These are phyloP conservation scores for Rhynchosporium agropyri DNA, from an alignment of 2,329 filamentous ascomycete genomes.

Conservation along the genomic window DNA sequence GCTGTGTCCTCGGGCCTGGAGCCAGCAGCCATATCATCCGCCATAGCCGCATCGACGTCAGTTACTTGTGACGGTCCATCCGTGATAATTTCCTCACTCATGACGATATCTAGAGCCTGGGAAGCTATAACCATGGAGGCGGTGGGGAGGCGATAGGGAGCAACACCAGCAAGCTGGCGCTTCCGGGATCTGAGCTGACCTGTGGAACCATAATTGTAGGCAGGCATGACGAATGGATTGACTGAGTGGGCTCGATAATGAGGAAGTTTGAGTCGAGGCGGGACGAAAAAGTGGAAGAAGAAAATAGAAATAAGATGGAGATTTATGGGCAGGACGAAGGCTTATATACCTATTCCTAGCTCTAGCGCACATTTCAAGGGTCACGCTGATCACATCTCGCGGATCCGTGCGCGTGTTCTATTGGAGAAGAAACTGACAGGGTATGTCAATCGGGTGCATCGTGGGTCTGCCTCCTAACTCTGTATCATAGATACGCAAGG, in stretches of 20 bases:
- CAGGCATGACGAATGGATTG: not conserved
- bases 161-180: not conserved
- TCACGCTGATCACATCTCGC: conserved; percentile 4
- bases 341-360: conserved; percentile 2
- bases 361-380: conserved; percentile 8
- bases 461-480: not conserved
- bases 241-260: no score
- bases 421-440: conserved; percentile 7
- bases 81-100: not conserved
- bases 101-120: not conserved
- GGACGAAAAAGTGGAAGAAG: not conserved
- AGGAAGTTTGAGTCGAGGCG: no score
- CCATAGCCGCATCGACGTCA: not conserved
- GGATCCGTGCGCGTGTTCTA: no score
- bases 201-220: not conserved
- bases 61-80: not conserved
- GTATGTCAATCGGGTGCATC: conserved; percentile 4
- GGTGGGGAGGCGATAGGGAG: not conserved
- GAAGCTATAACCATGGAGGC: not conserved
- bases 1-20: conserved; percentile 12
- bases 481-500: not conserved
- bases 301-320: not conserved
- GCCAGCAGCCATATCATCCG: not conserved
- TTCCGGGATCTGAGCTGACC: not conserved
- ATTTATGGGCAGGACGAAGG: conserved; percentile 6